These are phyloP conservation scores for Epichloe typhina DNA, from an alignment of 2,329 filamentous ascomycete genomes.

Conservation along the genomic window DNA sequence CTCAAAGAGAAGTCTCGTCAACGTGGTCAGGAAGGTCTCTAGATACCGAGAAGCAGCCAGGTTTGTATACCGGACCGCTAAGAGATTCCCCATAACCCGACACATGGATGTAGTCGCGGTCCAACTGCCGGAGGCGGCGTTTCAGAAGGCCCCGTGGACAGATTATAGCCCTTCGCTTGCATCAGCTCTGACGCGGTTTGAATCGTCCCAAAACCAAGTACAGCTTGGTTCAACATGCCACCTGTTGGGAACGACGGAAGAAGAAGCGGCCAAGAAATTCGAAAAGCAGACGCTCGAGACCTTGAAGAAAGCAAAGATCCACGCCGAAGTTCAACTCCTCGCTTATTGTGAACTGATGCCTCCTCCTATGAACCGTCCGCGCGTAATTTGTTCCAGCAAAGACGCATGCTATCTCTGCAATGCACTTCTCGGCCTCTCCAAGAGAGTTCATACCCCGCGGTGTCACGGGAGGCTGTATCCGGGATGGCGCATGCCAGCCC, in stretches of 20 bases:
- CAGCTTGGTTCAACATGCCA: background rate
- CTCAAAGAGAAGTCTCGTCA: constrained; percentile 12
- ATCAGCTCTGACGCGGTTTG: background rate
- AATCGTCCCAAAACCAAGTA: background rate
- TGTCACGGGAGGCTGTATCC: constrained; percentile 31
- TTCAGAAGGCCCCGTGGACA: background rate
- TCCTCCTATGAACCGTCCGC: constrained; percentile 12
- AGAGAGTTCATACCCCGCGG: constrained; percentile 25
- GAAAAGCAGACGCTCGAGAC: background rate
- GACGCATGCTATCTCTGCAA: constrained; percentile 39
- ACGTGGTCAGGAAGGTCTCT: constrained; percentile 23
- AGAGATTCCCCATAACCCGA: constrained; percentile 15
- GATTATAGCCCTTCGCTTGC: background rate
- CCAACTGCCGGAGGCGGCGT: constrained; percentile 12
- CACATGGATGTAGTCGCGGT: constrained; percentile 16
- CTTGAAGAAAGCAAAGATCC: constrained; percentile 1
- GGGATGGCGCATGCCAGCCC: background rate
- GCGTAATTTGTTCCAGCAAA: constrained; percentile 35
- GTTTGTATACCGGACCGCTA: constrained; percentile 19
- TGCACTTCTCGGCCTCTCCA: constrained; percentile 28
- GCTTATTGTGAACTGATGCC: background rate
- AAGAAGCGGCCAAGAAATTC: background rate
- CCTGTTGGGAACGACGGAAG: constrained; percentile 1
- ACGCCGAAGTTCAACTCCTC: constrained; percentile 2
- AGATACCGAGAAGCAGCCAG: constrained; percentile 22